Base-by-base conservation (phyloP, 2,329 filamentous ascomycete species). In the Sphaerulina musiva region DNA sequence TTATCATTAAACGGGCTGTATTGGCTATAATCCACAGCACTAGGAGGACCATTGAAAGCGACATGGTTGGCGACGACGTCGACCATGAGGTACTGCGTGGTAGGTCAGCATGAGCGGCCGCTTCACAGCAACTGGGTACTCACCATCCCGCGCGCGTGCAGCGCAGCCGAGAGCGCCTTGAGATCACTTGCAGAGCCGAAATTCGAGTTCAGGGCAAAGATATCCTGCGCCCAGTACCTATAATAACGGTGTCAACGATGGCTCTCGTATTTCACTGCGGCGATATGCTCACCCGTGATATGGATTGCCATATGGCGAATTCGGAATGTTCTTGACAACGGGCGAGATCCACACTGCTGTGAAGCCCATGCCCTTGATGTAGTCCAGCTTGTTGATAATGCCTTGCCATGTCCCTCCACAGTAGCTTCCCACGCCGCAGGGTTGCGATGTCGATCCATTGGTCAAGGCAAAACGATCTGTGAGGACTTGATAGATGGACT, bases 401-500 rank as follows among this genome's bases (percentile, higher is more conserved):
- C 75, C 75, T 56, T 67, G 64, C 72, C 72, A 78, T 44, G 74
- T 75, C 2, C 76, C 76, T 48, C 76, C 76, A 54, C 77, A 79
- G 53, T 76, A 76, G 41, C 58, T 57, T 11, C 58, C 58, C 12
- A 67, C 62, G 47, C 73, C 70, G 62, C 78, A 80, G 0, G 70
- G 54, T 23, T 66, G 69, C 14, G 76, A 74, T 2, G 70, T 72
- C 2, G 70, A 73, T 32, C 74, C 76, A 57, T 73, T 69, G 2
- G 69, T 73, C 6, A 74, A 74, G 2, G 78, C 80, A 54, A 80
- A 75, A 1, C 80, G 77, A 62, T 82, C 80, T 2, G 80, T 81
- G 59, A 83, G 65, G 32, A 78, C 74, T 69, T 82, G 80, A 64
- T 83, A 83, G 49, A 82, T 81, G 38, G 76, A 80, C 51, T 76